A percentile compares a stretch with the other conserved stretches of the same genome.
Conservation (phyloP, 257 asterid species). For the Solanum ahanhuiri region DNA sequence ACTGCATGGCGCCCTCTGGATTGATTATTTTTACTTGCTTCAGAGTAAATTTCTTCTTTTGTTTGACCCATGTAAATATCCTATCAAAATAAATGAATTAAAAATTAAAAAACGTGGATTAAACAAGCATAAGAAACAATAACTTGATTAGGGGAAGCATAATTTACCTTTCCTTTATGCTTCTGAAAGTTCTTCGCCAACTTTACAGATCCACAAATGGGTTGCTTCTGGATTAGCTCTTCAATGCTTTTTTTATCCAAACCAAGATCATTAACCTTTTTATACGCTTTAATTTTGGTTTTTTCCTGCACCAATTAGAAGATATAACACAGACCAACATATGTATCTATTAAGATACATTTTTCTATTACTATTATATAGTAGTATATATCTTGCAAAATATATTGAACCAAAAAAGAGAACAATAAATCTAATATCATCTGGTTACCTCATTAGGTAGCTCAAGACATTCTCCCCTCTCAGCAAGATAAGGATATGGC, state of each 20-base stretch:
- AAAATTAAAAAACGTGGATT: not conserved
- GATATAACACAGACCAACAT: not conserved
- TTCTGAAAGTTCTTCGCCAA: rapidly evolving
- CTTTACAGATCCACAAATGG: not conserved
- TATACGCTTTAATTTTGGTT: not conserved
- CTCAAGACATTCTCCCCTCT: rapidly evolving
- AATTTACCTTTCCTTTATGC: too few relatives aligned
- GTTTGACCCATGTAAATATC: too few relatives aligned
- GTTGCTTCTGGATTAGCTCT: not conserved
- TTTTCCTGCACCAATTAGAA: not conserved
- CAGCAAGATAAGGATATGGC: rapidly evolving
- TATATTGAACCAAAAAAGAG: too few relatives aligned
- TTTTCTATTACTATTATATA: too few relatives aligned
- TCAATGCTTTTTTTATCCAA: not conserved
- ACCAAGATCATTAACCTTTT: not conserved
- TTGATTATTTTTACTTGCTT: too few relatives aligned
- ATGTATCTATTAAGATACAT: not conserved
- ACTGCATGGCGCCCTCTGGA: too few relatives aligned
- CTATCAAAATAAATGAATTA: too few relatives aligned
- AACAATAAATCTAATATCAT: too few relatives aligned
- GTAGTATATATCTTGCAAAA: too few relatives aligned
- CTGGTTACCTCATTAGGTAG: too few relatives aligned
- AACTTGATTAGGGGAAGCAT: rapidly evolving
- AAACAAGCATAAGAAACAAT: not conserved
- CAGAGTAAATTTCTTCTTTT: too few relatives aligned